Evolutionary conservation across 169 alveolate species (phyloP), one percentile per base, ranked within the genome.

Genomic region (Eimeria maxima): DNA sequence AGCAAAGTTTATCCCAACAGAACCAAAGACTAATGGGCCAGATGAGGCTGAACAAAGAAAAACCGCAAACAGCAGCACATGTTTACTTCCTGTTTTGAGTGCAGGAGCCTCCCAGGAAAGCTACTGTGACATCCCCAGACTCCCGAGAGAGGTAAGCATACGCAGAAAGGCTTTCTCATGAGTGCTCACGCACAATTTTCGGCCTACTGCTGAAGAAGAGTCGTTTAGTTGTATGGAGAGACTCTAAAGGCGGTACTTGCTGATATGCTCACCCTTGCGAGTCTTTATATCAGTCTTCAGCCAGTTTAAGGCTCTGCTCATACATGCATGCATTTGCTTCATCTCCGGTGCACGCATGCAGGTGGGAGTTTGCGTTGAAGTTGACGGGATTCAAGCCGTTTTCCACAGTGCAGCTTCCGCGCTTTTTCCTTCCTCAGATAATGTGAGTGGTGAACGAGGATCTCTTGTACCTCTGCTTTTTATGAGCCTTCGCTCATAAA

Each of bases 341-440:
- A 38, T 2, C 3, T 74, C 20, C 55, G 20, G 63, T 6, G 67
- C 60, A n/a, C 29, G 0, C 91, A 14, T 45, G 78, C 76, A 86
- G 93, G 80, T 86, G 93, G 93, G 93, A 86, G 57, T 86, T 86
- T 45, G 93, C 93, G 65, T 50, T 86, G 20, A 86, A 60, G 63
- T 55, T 86, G 33, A 71, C 80, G 63, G 93, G 93, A 20, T 86
- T 86, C 22, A 86, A 86, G 60, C 53, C 74, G 6, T 86, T 86
- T 60, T 27, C 93, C 2, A 60, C 67, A 8, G 42, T 55, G 38
- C 93, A 55, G 80, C 93, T 60, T 18, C 93, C 93, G 18, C 76
- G 93, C 11, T 86, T 86, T 45, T 86, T 86, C 60, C 67, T 86
- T 22, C 93, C 93, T 27, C 93, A 86, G 47, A 86, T 86, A 29